phyloP scores from a whole-genome alignment of 768 basidiomycete species.

The Pisolithus tinctorius region DNA sequence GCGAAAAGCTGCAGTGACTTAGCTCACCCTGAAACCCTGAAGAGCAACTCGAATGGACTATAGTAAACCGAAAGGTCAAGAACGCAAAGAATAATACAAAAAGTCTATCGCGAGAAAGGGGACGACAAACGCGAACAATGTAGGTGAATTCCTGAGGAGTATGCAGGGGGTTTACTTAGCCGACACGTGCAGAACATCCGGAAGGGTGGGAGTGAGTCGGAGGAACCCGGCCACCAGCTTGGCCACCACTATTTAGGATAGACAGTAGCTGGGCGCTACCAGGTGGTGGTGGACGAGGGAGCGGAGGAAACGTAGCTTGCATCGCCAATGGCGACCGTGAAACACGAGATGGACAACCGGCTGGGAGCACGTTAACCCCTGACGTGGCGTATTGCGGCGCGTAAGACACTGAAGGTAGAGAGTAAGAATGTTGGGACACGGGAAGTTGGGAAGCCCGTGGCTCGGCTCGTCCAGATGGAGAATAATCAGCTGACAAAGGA shows the following conservation, averaged over 20 bases:
- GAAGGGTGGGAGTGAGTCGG: slow-evolving; percentile 7
- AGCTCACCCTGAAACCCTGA: slow-evolving; percentile 7
- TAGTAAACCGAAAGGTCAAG: slow-evolving; percentile 12
- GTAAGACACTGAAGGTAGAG: slow-evolving; percentile 6
- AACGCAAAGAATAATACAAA: background rate
- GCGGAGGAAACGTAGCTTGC: slow-evolving; percentile 8
- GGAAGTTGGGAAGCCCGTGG: slow-evolving; percentile 6
- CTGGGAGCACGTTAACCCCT: slow-evolving; percentile 1
- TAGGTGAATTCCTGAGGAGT: background rate
- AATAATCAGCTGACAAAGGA: no score
- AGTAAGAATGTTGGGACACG: slow-evolving; percentile 10
- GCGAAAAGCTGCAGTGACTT: slow-evolving; percentile 19
- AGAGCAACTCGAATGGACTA: slow-evolving; percentile 15
- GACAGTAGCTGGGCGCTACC: slow-evolving; percentile 28
- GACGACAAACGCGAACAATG: background rate
- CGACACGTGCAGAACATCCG: slow-evolving; percentile 15
- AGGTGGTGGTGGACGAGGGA: slow-evolving; percentile 12
- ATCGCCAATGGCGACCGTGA: slow-evolving; percentile 2
- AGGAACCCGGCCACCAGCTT: slow-evolving; percentile 4
- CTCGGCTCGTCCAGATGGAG: slow-evolving; percentile 2
- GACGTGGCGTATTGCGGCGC: slow-evolving; percentile 7
- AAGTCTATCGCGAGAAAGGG: background rate
- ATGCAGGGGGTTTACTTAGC: slow-evolving; percentile 13
- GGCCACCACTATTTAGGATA: slow-evolving; percentile 27
- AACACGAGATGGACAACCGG: background rate